Conservation (phyloP, 495 filamentous ascomycete species). For the Aspergillus ostianus region DNA sequence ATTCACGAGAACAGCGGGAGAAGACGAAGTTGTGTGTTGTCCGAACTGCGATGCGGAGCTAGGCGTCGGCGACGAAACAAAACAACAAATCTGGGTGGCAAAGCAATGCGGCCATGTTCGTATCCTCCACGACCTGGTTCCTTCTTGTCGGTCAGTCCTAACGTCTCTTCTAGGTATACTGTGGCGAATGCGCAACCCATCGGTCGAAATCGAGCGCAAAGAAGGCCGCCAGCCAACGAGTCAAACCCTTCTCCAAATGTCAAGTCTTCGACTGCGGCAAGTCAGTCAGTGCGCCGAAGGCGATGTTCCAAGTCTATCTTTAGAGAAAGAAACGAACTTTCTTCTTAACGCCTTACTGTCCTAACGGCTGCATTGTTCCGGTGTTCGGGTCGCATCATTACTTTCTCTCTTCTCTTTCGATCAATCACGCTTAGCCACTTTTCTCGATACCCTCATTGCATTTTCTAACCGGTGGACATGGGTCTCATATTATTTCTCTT, state of each 20-base stretch:
- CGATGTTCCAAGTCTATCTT: conserved; percentile 51
- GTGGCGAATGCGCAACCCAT: conserved; percentile 61
- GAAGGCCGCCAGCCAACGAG: conserved; percentile 22
- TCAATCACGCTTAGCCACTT: not conserved
- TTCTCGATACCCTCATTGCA: conserved; percentile 30
- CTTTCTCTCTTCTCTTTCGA: conserved; percentile 9
- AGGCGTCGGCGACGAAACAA: conserved; percentile 55
- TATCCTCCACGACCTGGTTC: conserved; percentile 7
- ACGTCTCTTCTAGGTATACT: conserved; percentile 58
- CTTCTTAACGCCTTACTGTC: not conserved
- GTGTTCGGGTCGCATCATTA: conserved; percentile 16
- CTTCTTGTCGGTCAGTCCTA: conserved; percentile 7
- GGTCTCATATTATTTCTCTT: not conserved
- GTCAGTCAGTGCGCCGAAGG: conserved; percentile 29
- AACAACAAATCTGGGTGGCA: conserved; percentile 70
- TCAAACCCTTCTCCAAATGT: conserved; percentile 50
- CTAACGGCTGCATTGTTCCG: conserved; percentile 9
- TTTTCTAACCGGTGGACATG: conserved; percentile 9
- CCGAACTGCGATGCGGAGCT: conserved; percentile 71
- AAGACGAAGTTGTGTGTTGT: conserved; percentile 65
- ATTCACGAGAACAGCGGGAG: conserved; percentile 61
- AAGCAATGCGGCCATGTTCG: conserved; percentile 77
- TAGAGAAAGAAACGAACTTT: conserved; percentile 23
- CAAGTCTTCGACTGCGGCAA: conserved; percentile 50
- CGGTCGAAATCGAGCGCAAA: conserved; percentile 42